phyloP scores from a whole-genome alignment of 768 basidiomycete species.

The Serendipita vermifera region DNA sequence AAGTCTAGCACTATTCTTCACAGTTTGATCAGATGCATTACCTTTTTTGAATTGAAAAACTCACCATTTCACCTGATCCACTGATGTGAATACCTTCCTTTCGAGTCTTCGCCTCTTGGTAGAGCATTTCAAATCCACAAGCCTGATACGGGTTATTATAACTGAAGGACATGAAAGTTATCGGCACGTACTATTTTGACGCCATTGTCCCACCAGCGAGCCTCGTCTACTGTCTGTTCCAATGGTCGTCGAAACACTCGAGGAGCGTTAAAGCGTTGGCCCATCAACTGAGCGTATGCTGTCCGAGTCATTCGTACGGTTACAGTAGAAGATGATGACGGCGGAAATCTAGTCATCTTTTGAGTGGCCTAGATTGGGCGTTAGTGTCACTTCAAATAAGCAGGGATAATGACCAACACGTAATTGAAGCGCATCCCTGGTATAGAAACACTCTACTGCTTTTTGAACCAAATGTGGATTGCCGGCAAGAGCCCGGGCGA shows the following conservation, averaged over 20 bases:
- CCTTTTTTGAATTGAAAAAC: background rate
- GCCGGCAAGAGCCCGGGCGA: slow-evolving; percentile 55
- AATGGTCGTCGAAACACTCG: slow-evolving; percentile 69
- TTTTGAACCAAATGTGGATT: slow-evolving; percentile 66
- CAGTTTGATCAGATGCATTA: slow-evolving; percentile 3
- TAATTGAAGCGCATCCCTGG: slow-evolving; percentile 79
- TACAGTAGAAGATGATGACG: slow-evolving; percentile 45
- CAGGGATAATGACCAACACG: slow-evolving; percentile 41
- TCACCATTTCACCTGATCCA: slow-evolving; percentile 32
- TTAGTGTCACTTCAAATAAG: slow-evolving; percentile 31
- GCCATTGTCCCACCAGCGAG: slow-evolving; percentile 73
- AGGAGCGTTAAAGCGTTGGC: slow-evolving; percentile 87
- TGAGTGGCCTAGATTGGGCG: slow-evolving; percentile 45
- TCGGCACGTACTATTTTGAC: slow-evolving; percentile 69
- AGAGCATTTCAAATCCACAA: slow-evolving; percentile 95
- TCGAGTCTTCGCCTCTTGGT: slow-evolving; percentile 64
- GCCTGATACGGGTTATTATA: slow-evolving; percentile 36
- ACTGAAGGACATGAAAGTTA: background rate
- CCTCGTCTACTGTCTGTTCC: slow-evolving; percentile 51
- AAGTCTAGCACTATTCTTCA: slow-evolving; percentile 49
- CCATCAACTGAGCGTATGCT: slow-evolving; percentile 83
- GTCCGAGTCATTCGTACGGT: slow-evolving; percentile 73
- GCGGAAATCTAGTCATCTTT: slow-evolving; percentile 79
- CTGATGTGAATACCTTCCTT: slow-evolving; percentile 26
- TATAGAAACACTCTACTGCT: slow-evolving; percentile 88